These are phyloP conservation scores for Simplicillium sp. DNA, from an alignment of 2,329 filamentous ascomycete species.

Conservation along the genomic window DNA sequence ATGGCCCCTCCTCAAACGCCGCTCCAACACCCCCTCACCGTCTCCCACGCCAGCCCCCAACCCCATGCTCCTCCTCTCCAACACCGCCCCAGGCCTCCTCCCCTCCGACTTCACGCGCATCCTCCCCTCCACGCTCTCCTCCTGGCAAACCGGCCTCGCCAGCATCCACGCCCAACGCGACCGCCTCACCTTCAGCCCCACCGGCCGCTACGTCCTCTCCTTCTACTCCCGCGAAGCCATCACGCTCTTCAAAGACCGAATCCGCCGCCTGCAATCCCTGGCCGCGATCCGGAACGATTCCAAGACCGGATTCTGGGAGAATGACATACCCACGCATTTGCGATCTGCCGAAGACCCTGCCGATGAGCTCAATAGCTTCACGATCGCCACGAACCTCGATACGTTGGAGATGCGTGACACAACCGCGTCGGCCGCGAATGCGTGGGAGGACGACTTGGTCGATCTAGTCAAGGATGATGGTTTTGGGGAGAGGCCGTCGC, in stretches of 20 bases:
- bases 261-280: constrained; percentile 22
- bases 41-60: background rate
- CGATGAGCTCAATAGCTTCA: constrained; percentile 16
- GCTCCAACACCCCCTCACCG: background rate
- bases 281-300: constrained; percentile 19
- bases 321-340: constrained; percentile 16
- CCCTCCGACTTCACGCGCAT: constrained; percentile 65
- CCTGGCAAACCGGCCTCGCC: constrained; percentile 54
- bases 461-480: background rate
- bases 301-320: constrained; percentile 19
- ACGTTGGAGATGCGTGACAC: too few species aligned
- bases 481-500: background rate
- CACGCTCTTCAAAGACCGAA: constrained; percentile 41
- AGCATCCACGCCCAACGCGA: constrained; percentile 40
- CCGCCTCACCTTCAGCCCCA: constrained; percentile 50
- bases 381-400: constrained; percentile 13
- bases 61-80: constrained; percentile 44
- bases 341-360: constrained; percentile 9
- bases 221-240: constrained; percentile 55
- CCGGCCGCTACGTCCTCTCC: constrained; percentile 59
- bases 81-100: constrained; percentile 48
- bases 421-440: too few species aligned
- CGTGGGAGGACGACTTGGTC: too few species aligned
- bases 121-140: constrained; percentile 54
- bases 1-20: background rate